Evolutionary conservation across 495 filamentous ascomycete species (phyloP).

Genomic region (Chaetomium fimeti): DNA sequence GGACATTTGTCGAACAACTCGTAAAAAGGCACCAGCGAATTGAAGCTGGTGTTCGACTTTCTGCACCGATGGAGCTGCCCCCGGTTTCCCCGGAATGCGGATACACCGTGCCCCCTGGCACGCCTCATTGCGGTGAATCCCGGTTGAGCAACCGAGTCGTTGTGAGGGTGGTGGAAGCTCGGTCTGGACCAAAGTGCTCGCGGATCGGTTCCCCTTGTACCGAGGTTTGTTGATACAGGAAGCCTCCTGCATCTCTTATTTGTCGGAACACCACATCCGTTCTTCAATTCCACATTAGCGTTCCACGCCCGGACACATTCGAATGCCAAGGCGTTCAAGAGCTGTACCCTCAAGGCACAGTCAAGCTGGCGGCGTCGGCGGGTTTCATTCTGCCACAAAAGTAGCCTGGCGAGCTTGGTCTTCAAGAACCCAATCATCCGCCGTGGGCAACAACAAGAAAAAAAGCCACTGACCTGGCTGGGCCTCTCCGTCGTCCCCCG

Average conservation of each 20-base stretch:
- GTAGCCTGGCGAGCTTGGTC: background rate
- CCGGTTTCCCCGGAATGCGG: background rate
- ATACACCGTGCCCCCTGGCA: background rate
- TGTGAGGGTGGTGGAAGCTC: background rate
- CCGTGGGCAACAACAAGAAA: background rate
- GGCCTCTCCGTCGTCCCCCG: background rate
- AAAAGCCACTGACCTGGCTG: background rate
- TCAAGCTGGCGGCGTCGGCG: background rate
- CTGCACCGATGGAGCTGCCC: background rate
- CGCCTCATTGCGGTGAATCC: background rate
- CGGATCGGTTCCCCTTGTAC: background rate
- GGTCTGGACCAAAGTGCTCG: background rate
- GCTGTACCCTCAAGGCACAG: background rate
- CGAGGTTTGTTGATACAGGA: conserved; percentile 4
- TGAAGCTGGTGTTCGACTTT: background rate
- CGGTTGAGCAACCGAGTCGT: background rate
- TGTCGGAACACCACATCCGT: conserved; percentile 1
- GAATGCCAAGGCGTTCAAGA: background rate
- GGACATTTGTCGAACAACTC: background rate
- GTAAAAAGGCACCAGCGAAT: background rate
- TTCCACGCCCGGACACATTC: background rate
- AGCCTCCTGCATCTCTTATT: conserved; percentile 9
- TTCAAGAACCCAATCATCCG: background rate
- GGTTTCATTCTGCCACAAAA: background rate
- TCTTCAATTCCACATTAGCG: background rate